These are phyloP conservation scores for Gossypium ekmanianum DNA, from an alignment of 345 rosid genomes.

Conservation along the genomic window DNA sequence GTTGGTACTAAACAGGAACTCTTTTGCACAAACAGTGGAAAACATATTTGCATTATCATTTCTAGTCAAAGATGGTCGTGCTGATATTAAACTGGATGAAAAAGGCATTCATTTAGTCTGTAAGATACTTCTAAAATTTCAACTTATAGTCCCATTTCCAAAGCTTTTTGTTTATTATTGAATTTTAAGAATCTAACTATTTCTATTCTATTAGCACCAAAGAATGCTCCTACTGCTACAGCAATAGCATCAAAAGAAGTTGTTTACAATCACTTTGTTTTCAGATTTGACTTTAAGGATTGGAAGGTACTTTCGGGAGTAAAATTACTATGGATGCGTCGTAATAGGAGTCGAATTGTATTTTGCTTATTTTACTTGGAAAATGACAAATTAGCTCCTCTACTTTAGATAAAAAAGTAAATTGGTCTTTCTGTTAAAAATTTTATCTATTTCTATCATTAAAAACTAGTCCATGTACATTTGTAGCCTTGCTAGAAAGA, in stretches of 20 bases:
- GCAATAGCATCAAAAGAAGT: constrained; percentile 32
- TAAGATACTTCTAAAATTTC: constrained; percentile 21
- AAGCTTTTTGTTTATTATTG: neutral
- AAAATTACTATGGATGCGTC: too few species aligned
- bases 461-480: too few species aligned
- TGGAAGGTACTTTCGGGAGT: constrained; percentile 32
- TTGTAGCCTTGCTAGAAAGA: too few species aligned
- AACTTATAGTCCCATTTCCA: neutral
- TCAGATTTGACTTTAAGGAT: constrained; percentile 44
- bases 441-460: too few species aligned
- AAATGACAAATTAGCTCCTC: too few species aligned
- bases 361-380: too few species aligned
- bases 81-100: constrained; percentile 30
- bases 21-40: constrained; percentile 51
- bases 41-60: constrained; percentile 51
- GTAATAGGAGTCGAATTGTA: too few species aligned
- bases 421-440: too few species aligned
- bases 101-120: constrained; percentile 39
- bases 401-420: too few species aligned
- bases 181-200: neutral
- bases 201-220: constrained; percentile 27
- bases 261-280: constrained; percentile 37
- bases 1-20: constrained; percentile 37
- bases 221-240: constrained; percentile 38
- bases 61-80: constrained; percentile 50